Conservation (phyloP, 1,284 basidiomycete genomes). For the Pseudozyma sp. region DNA sequence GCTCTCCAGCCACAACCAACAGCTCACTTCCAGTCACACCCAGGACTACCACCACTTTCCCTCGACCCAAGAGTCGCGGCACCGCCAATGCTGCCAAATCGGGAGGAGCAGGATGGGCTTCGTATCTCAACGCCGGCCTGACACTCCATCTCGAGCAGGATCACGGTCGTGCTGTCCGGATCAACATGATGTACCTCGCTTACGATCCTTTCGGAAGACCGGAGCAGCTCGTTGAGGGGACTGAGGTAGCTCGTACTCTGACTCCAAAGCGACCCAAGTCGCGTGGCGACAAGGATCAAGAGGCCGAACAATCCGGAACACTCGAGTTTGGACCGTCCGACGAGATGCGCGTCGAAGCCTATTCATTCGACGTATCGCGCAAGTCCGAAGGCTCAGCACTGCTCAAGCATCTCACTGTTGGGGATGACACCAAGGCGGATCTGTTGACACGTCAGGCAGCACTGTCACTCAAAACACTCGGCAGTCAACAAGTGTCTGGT, state of each 20-base stretch:
- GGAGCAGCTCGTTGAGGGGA: constrained; percentile 42
- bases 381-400: constrained; percentile 24
- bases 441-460: constrained; percentile 57
- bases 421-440: constrained; percentile 56
- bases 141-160: constrained; percentile 59
- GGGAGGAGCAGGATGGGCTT: constrained; percentile 53
- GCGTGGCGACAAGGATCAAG: constrained; percentile 44
- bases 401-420: constrained; percentile 57
- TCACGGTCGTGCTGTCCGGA: constrained; percentile 21
- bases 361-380: constrained; percentile 11
- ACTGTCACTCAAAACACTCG: constrained; percentile 41
- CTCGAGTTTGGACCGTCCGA: constrained; percentile 39
- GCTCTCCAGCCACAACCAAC: constrained; percentile 30
- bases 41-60: constrained; percentile 14
- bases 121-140: constrained; percentile 53
- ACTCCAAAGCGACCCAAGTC: constrained; percentile 49
- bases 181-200: constrained; percentile 52
- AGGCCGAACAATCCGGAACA: constrained; percentile 43
- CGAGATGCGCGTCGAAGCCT: constrained; percentile 6
- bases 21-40: constrained; percentile 37
- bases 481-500: constrained; percentile 54
- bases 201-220: constrained; percentile 61
- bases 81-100: constrained; percentile 14
- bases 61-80: constrained; percentile 39
- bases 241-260: constrained; percentile 15